A percentile compares a stretch with the other conserved stretches of the same genome.
Conservation (phyloP, 352 stramenopile species). For the Pythium pectinolyticum region DNA sequence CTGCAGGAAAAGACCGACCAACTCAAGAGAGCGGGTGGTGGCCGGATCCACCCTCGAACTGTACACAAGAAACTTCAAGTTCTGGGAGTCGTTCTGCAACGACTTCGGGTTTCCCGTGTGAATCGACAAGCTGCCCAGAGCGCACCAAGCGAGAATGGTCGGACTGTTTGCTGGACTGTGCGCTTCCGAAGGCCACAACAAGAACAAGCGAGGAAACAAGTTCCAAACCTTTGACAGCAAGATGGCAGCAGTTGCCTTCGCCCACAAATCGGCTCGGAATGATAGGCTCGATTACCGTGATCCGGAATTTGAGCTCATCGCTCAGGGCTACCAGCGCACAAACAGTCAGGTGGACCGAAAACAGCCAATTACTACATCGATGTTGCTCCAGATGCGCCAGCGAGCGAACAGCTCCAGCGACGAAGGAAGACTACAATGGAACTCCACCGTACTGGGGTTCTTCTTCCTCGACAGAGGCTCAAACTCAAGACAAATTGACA, state of each 20-base stretch:
- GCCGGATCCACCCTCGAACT: not conserved
- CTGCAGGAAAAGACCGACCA: not conserved
- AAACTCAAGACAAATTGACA: constrained; percentile 15
- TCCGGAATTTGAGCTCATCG: constrained; percentile 31
- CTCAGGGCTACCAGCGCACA: constrained; percentile 26
- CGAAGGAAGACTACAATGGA: constrained; percentile 1
- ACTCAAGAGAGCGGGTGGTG: not conserved
- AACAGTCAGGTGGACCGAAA: constrained; percentile 29
- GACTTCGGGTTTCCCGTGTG: constrained; percentile 17
- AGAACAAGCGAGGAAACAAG: constrained; percentile 25
- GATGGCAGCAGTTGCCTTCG: constrained; percentile 28
- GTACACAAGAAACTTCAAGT: constrained; percentile 1
- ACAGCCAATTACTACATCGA: constrained; percentile 34
- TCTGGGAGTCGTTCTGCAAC: constrained; percentile 11
- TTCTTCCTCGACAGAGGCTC: constrained; percentile 29
- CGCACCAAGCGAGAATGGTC: constrained; percentile 22
- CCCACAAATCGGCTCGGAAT: constrained; percentile 23
- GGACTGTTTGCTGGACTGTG: constrained; percentile 27
- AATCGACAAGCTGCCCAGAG: constrained; percentile 25
- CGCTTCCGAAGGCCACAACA: constrained; percentile 22
- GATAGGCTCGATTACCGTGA: constrained; percentile 27
- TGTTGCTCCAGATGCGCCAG: constrained; percentile 23
- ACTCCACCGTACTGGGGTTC: constrained; percentile 22
- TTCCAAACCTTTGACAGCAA: constrained; percentile 27
- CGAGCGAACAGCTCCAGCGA: not conserved